Conservation (phyloP, 2,329 filamentous ascomycete species). For the Trichoderma lentiforme region DNA sequence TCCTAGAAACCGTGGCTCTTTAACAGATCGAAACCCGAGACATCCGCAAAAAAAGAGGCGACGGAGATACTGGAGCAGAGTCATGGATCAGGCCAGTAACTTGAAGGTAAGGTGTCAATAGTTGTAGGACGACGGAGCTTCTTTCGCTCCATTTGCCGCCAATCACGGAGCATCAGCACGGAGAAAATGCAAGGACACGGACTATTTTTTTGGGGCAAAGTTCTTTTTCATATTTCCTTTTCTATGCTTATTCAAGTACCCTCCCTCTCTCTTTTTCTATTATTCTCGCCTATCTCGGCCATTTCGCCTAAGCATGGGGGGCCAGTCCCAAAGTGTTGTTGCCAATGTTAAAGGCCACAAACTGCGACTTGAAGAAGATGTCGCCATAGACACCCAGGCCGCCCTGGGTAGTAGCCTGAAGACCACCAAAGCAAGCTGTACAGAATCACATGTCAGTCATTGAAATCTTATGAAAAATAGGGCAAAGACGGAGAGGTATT, state of each 20-base stretch:
- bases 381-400: constrained; percentile 61
- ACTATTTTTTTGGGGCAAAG: not conserved
- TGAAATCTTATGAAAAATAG: not conserved
- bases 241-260: not conserved
- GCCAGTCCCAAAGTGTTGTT: constrained; percentile 55
- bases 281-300: not conserved
- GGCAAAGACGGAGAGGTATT: not conserved
- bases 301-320: constrained; percentile 21
- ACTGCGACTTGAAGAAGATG: constrained; percentile 60
- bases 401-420: constrained; percentile 53
- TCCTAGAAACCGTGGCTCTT: not conserved
- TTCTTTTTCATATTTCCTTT: constrained; percentile 10
- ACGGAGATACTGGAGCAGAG: not conserved
- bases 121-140: not conserved
- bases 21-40: not conserved
- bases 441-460: not conserved
- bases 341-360: constrained; percentile 55
- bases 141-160: not conserved
- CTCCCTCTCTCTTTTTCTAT: not conserved
- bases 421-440: constrained; percentile 63
- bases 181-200: not conserved
- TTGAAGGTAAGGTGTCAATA: not conserved
- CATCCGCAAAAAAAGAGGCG: not conserved
- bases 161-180: not conserved
- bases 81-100: not conserved